Percentiles rank a stretch among this genome's conserved stretches.
These are phyloP conservation scores for Talaromyces sp. DNA, from an alignment of 2,329 filamentous ascomycete genomes.

Conservation along the genomic window DNA sequence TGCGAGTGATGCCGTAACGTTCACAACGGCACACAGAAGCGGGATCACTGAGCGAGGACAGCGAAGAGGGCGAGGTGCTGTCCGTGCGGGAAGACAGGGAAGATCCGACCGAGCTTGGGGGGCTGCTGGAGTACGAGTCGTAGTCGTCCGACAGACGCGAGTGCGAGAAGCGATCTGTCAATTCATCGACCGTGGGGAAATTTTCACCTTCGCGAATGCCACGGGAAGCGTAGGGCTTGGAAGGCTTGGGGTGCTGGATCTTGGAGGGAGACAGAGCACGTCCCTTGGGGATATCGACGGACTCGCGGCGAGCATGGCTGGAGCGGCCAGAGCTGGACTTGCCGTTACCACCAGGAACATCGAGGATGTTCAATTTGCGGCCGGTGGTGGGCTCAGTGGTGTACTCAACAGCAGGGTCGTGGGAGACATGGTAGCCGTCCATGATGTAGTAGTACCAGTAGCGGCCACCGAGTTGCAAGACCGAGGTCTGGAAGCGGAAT, in stretches of 20 bases:
- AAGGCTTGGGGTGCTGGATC: conserved; percentile 87
- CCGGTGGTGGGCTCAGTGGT: conserved; percentile 94
- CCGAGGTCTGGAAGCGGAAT: conserved; percentile 88
- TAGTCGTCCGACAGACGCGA: conserved; percentile 68
- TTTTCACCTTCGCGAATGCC: conserved; percentile 73
- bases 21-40: conserved; percentile 79
- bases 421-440: conserved; percentile 95
- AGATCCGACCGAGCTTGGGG: conserved; percentile 63
- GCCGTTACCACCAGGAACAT: conserved; percentile 64
- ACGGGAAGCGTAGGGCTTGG: conserved; percentile 81
- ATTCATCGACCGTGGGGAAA: conserved; percentile 74
- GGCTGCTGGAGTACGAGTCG: conserved; percentile 70
- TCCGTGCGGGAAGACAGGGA: conserved; percentile 73
- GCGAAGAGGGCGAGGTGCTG: conserved; percentile 56
- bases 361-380: conserved; percentile 95
- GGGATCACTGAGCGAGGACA: conserved; percentile 68
- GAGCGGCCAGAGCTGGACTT: conserved; percentile 33
- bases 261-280: conserved; percentile 82
- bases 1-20: conserved; percentile 92
- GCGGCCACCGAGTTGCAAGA: conserved; percentile 80
- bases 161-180: conserved; percentile 71
- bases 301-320: conserved; percentile 46
- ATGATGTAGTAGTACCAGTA: conserved; percentile 99
- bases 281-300: conserved; percentile 74
- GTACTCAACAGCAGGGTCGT: conserved; percentile 86